phyloP scores from a whole-genome alignment of 2,329 filamentous ascomycete genomes.

The Phialemoniopsis sp. region DNA sequence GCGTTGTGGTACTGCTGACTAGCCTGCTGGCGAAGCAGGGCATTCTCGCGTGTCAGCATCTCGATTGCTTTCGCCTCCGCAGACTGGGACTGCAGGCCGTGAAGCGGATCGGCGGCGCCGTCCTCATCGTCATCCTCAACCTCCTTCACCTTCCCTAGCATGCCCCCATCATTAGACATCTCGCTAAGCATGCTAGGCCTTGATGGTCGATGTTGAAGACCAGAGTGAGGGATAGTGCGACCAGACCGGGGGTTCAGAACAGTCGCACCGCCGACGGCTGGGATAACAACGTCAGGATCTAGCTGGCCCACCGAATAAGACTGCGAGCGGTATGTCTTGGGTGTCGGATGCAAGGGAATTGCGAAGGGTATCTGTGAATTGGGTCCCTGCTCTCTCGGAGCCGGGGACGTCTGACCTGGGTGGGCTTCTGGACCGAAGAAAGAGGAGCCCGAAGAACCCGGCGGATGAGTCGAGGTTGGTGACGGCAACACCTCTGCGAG shows the following conservation, averaged over 20 bases:
- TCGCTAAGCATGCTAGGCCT: conserved; percentile 73
- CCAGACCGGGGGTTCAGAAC: conserved; percentile 43
- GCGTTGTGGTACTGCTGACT: conserved; percentile 47
- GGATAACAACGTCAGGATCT: conserved; percentile 56
- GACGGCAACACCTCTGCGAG: conserved; percentile 72
- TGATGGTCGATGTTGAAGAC: conserved; percentile 76
- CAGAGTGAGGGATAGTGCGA: conserved; percentile 54
- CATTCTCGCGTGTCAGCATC: conserved; percentile 58
- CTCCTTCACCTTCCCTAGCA: conserved; percentile 66
- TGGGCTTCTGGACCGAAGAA: conserved; percentile 45
- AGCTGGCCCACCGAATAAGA: conserved; percentile 94
- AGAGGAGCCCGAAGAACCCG: conserved; percentile 32
- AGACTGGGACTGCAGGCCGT: conserved; percentile 31
- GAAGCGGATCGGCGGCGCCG: conserved; percentile 45
- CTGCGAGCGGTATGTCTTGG: conserved; percentile 90
- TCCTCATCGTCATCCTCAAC: conserved; percentile 63
- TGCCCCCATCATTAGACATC: conserved; percentile 59
- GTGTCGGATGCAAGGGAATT: conserved; percentile 83
- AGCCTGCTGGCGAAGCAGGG: conserved; percentile 53
- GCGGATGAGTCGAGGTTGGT: conserved; percentile 60
- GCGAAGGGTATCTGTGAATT: conserved; percentile 75
- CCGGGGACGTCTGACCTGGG: conserved; percentile 44
- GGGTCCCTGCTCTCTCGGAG: conserved; percentile 45
- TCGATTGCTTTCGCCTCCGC: conserved; percentile 61
- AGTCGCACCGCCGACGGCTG: conserved; percentile 40